Conservation (phyloP, 805 yeast species). For the Pichia nakasei region DNA sequence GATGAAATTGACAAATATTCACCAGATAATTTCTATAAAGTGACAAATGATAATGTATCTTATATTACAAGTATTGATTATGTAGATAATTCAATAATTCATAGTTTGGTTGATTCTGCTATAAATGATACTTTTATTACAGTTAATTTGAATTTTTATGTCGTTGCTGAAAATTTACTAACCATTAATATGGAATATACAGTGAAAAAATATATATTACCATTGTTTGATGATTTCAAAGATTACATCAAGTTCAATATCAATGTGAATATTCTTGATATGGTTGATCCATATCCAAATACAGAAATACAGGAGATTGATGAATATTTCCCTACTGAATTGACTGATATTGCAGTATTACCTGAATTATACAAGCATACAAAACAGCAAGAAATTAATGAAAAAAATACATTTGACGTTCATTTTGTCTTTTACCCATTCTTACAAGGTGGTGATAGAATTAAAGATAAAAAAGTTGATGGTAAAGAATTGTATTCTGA, state of each 20-base stretch:
- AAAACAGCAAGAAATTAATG: background rate
- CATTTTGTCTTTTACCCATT: conserved; percentile 20
- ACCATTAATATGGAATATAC: conserved; percentile 17
- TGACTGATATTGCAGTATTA: conserved; percentile 19
- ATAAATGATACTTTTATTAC: background rate
- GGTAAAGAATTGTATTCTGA: conserved; percentile 11
- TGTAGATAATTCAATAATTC: conserved; percentile 9
- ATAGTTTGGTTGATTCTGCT: background rate
- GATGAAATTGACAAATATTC: conserved; percentile 21
- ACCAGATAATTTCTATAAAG: conserved; percentile 17
- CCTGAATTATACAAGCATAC: conserved; percentile 11
- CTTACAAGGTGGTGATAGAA: conserved; percentile 14
- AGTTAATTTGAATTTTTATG: conserved; percentile 3
- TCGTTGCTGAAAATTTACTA: conserved; percentile 3
- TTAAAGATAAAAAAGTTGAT: conserved; percentile 13
- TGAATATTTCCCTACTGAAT: conserved; percentile 17
- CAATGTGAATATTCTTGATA: background rate
- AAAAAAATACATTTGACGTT: background rate
- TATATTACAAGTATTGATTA: background rate
- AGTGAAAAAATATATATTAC: conserved; percentile 7
- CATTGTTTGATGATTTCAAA: conserved; percentile 1
- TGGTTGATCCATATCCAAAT: background rate
- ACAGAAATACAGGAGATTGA: background rate
- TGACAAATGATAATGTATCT: background rate
- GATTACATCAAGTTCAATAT: conserved; percentile 5